These are phyloP conservation scores for Magnolia changhungtana DNA, from an alignment of 164 flowering plant genomes.

Conservation along the genomic window DNA sequence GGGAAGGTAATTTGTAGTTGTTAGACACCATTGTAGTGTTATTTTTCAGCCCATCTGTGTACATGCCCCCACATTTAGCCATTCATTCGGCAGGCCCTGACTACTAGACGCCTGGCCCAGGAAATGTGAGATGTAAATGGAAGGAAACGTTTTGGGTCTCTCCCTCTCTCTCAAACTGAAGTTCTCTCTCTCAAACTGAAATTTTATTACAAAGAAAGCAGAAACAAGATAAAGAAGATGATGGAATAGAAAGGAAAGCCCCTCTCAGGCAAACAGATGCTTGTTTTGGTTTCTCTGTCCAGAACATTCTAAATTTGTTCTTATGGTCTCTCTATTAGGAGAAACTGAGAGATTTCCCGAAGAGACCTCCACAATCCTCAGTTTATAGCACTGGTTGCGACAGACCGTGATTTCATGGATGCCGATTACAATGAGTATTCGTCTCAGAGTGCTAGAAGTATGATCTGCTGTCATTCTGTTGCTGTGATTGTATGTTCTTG, in stretches of 20 bases:
- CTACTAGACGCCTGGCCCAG: no score
- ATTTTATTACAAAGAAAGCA: no score
- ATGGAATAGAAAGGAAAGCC: no score
- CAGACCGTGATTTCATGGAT: conserved; percentile 41
- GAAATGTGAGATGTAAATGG: conserved; percentile 53
- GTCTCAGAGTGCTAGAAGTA: conserved; percentile 39
- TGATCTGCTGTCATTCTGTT: conserved; percentile 61
- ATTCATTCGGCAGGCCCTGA: neutral
- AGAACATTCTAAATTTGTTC: no score
- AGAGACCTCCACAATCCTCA: conserved; percentile 42
- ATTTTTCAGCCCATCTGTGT: no score
- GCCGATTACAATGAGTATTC: conserved; percentile 45
- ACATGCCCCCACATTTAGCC: no score
- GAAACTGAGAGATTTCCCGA: conserved; percentile 62
- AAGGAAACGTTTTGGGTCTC: conserved; percentile 8
- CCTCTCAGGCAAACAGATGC: no score
- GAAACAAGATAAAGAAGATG: no score
- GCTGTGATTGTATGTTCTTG: conserved; percentile 54
- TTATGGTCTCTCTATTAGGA: conserved; percentile 27
- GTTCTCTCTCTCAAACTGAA: no score
- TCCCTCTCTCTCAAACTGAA: no score
- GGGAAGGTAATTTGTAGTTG: conserved; percentile 57
- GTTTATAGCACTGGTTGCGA: conserved; percentile 41
- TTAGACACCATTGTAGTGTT: no score
- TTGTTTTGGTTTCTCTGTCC: no score